These are phyloP conservation scores for Draba incana DNA, from an alignment of 345 rosid genomes.

Conservation along the genomic window DNA sequence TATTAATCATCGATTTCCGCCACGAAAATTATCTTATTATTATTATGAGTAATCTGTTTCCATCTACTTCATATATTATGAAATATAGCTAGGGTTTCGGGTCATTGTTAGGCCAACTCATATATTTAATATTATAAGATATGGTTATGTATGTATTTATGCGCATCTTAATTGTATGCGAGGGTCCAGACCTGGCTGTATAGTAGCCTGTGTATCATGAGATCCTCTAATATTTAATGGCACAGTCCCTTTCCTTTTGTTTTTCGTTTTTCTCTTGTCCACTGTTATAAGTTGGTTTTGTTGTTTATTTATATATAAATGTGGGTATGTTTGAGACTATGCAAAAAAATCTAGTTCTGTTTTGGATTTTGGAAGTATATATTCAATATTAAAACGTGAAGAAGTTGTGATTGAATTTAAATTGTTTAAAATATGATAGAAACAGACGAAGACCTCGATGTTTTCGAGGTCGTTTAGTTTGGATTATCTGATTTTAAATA, in stretches of 20 bases:
- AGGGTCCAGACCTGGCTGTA: conserved; percentile 45
- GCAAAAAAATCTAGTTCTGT: conserved; percentile 1
- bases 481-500: conserved; percentile 27
- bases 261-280: not conserved
- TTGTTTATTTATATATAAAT: not conserved
- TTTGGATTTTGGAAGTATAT: conserved; percentile 1
- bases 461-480: conserved; percentile 37
- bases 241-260: conserved; percentile 14
- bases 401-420: conserved; percentile 34
- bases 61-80: conserved; percentile 32
- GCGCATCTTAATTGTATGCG: conserved; percentile 35
- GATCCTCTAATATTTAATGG: conserved; percentile 42
- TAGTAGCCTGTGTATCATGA: conserved; percentile 42
- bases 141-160: conserved; percentile 34
- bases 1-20: conserved; percentile 28
- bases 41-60: conserved; percentile 31
- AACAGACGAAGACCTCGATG: conserved; percentile 37
- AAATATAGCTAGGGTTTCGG: conserved; percentile 40
- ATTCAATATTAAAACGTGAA: conserved; percentile 34
- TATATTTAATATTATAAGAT: conserved; percentile 27
- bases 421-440: conserved; percentile 31
- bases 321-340: not conserved
- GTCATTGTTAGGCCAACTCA: conserved; percentile 35
- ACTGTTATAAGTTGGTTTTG: conserved; percentile 2
- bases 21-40: conserved; percentile 24